These are phyloP conservation scores for Quercus cerris DNA, from an alignment of 306 rosid genomes.

Conservation along the genomic window DNA sequence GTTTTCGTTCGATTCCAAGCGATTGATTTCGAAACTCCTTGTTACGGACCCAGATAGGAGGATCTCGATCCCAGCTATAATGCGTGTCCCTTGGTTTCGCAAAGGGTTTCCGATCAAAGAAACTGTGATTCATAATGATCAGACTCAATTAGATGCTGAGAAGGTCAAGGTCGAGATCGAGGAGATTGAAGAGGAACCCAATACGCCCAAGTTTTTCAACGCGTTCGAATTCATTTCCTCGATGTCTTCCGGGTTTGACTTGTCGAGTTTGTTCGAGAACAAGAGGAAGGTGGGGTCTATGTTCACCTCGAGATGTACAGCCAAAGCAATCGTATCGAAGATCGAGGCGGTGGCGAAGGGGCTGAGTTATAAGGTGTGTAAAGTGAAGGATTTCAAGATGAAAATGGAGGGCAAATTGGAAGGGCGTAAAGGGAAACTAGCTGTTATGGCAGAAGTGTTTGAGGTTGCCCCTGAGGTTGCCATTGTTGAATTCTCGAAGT, in stretches of 20 bases:
- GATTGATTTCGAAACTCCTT: constrained; percentile 51
- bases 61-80: constrained; percentile 55
- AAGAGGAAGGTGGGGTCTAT: constrained; percentile 44
- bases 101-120: constrained; percentile 31
- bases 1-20: constrained; percentile 58
- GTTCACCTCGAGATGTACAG: constrained; percentile 65
- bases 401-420: constrained; percentile 45
- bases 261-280: constrained; percentile 65
- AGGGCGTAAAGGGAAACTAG: constrained; percentile 59
- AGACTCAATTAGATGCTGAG: neutral
- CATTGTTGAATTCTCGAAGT: constrained; percentile 66
- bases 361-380: constrained; percentile 40
- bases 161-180: neutral
- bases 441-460: constrained; percentile 65
- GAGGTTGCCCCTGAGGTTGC: constrained; percentile 75
- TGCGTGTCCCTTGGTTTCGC: constrained; percentile 59
- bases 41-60: constrained; percentile 56
- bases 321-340: constrained; percentile 48
- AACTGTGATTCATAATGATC: too few species aligned
- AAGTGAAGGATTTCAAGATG: constrained; percentile 52
- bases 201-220: constrained; percentile 62
- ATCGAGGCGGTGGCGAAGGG: constrained; percentile 54
- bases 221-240: constrained; percentile 75
- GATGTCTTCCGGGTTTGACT: constrained; percentile 77
- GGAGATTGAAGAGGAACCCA: neutral